Conservation (phyloP, 2,329 filamentous ascomycete genomes). For the Biscogniauxia sp. region DNA sequence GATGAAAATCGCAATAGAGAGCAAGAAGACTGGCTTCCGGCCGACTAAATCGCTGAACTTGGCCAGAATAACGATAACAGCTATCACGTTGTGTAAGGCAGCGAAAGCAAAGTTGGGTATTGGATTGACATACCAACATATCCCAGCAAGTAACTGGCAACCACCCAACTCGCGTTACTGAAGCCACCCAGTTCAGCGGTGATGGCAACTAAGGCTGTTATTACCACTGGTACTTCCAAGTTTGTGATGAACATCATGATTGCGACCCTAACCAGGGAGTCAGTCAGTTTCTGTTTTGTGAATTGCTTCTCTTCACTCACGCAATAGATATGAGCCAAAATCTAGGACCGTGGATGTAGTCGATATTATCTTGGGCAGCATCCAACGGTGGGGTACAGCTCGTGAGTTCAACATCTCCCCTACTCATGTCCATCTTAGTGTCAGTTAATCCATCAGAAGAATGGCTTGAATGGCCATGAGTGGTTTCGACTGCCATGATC, state of each 20-base stretch:
- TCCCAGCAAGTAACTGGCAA: slow-evolving; percentile 1
- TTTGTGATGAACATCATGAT: not conserved
- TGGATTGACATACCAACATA: not conserved
- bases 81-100: not conserved
- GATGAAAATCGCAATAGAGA: slow-evolving; percentile 6
- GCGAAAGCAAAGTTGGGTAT: not conserved
- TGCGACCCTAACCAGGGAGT: no score
- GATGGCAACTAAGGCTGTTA: slow-evolving; percentile 2
- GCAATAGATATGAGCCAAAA: no score
- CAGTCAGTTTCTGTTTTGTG: no score
- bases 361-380: no score
- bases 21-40: slow-evolving; percentile 3
- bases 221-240: slow-evolving; percentile 2
- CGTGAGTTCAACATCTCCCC: no score
- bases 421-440: no score
- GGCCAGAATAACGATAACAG: slow-evolving; percentile 7
- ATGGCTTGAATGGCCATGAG: no score
- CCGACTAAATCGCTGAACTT: slow-evolving; percentile 15
- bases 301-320: no score
- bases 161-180: not conserved
- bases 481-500: no score
- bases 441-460: no score
- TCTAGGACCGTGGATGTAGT: no score
- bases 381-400: no score
- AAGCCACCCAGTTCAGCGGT: not conserved